Conservation (phyloP, 2,329 filamentous ascomycete species). For the Stagonosporopsis rhizophila region DNA sequence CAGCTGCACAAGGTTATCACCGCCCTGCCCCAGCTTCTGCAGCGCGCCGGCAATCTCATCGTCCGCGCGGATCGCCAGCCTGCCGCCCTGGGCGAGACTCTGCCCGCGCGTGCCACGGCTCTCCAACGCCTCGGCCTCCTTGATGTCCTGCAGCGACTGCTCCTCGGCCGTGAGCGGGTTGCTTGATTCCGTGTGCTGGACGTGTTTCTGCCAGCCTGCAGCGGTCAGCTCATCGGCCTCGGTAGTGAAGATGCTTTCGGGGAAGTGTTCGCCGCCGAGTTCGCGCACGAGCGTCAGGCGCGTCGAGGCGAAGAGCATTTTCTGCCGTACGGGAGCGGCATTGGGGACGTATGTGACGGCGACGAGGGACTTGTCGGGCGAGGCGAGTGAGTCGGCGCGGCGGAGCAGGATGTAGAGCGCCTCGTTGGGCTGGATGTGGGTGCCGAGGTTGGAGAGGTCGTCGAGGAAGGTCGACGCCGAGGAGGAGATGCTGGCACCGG, state of each 20-base stretch:
- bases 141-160: conserved; percentile 72
- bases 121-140: conserved; percentile 76
- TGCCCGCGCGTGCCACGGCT: conserved; percentile 70
- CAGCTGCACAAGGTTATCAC: conserved; percentile 67
- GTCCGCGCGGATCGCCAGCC: conserved; percentile 61
- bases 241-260: conserved; percentile 77
- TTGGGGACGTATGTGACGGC: conserved; percentile 83
- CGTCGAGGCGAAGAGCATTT: conserved; percentile 85
- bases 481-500: conserved; percentile 62
- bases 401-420: conserved; percentile 80
- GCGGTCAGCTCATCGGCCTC: conserved; percentile 71
- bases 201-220: conserved; percentile 74
- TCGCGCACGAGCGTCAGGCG: conserved; percentile 77
- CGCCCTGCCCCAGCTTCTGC: conserved; percentile 62
- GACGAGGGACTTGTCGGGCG: conserved; percentile 56
- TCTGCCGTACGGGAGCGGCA: conserved; percentile 78
- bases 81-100: conserved; percentile 41
- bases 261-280: conserved; percentile 79
- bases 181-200: conserved; percentile 66
- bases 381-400: conserved; percentile 62
- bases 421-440: conserved; percentile 69
- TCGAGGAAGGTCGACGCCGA: conserved; percentile 63
- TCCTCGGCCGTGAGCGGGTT: conserved; percentile 84
- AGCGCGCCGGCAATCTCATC: conserved; percentile 71
- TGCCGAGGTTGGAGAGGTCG: conserved; percentile 68